Conservation (phyloP, 495 filamentous ascomycete species). For the Annulohypoxylon moriforme region DNA sequence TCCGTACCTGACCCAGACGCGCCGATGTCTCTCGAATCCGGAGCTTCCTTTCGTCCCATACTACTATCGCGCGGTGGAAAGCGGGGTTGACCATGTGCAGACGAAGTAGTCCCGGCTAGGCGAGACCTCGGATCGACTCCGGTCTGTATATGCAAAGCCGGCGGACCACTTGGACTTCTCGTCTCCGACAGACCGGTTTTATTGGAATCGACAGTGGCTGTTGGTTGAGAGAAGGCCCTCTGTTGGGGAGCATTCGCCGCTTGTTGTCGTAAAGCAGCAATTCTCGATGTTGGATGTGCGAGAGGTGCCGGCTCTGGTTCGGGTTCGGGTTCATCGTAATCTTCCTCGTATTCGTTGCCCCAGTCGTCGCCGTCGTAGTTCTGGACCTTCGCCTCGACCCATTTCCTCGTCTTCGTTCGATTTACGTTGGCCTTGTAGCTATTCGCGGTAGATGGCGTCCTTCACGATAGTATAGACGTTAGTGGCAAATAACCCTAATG, state of each 20-base stretch:
- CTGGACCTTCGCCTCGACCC: constrained; percentile 88
- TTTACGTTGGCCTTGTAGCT: constrained; percentile 80
- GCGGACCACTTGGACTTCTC: constrained; percentile 32
- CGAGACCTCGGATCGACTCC: constrained; percentile 9
- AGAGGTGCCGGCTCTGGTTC: constrained; percentile 57
- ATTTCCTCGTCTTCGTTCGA: constrained; percentile 91
- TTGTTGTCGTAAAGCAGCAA: constrained; percentile 38
- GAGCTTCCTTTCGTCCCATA: constrained; percentile 58
- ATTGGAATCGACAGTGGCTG: constrained; percentile 11
- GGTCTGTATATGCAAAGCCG: constrained; percentile 42
- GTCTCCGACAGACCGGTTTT: constrained; percentile 7
- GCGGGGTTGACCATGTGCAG: constrained; percentile 44
- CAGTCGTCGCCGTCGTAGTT: constrained; percentile 96
- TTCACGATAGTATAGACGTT: constrained; percentile 32
- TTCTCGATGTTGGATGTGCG: constrained; percentile 20
- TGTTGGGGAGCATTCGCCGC: constrained; percentile 24
- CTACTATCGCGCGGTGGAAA: constrained; percentile 73
- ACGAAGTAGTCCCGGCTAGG: constrained; percentile 4
- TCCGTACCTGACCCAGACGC: constrained; percentile 53
- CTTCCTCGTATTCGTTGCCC: constrained; percentile 85
- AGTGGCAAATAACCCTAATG: constrained; percentile 19
- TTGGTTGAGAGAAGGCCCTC: constrained; percentile 42
- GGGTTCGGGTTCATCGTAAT: constrained; percentile 70
- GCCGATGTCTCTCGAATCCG: constrained; percentile 40
- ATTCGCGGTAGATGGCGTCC: constrained; percentile 48